Evolutionary conservation across 148 eudicot genomes (phyloP).

Genomic region (Chenopodium suecicum): DNA sequence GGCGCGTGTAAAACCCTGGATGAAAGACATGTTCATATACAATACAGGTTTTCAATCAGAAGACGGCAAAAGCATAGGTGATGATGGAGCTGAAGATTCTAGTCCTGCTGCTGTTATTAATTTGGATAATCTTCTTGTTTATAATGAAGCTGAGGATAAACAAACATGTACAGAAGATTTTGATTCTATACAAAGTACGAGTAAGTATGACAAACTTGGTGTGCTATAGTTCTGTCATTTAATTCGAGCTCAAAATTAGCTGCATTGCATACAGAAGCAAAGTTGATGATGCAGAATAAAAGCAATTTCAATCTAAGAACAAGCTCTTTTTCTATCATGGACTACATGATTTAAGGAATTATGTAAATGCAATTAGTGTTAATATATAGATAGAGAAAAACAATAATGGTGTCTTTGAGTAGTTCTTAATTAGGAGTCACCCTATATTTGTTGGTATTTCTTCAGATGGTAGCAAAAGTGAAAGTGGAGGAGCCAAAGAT

Average conservation of each 20-base stretch:
- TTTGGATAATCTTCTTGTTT: no score
- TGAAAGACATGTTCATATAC: neutral
- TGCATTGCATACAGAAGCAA: no score
- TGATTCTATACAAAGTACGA: neutral
- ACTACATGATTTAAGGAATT: no score
- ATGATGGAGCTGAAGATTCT: neutral
- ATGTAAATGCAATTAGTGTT: no score
- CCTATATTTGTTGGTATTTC: neutral
- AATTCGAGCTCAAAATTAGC: neutral
- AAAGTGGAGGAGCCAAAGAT: neutral
- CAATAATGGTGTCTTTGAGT: neutral
- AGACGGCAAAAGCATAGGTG: neutral
- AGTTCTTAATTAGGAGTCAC: constrained; percentile 1
- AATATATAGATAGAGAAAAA: no score
- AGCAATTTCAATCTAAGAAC: no score
- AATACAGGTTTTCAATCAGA: neutral
- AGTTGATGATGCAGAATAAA: no score
- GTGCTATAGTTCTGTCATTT: neutral
- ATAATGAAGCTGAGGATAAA: no score
- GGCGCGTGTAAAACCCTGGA: neutral
- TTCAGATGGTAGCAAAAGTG: neutral
- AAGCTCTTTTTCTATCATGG: no score
- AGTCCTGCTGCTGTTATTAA: no score
- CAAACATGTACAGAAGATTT: neutral
- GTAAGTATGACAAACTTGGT: neutral